These are phyloP conservation scores for Neofusicoccum sp. DNA, from an alignment of 2,329 filamentous ascomycete species.

Conservation along the genomic window DNA sequence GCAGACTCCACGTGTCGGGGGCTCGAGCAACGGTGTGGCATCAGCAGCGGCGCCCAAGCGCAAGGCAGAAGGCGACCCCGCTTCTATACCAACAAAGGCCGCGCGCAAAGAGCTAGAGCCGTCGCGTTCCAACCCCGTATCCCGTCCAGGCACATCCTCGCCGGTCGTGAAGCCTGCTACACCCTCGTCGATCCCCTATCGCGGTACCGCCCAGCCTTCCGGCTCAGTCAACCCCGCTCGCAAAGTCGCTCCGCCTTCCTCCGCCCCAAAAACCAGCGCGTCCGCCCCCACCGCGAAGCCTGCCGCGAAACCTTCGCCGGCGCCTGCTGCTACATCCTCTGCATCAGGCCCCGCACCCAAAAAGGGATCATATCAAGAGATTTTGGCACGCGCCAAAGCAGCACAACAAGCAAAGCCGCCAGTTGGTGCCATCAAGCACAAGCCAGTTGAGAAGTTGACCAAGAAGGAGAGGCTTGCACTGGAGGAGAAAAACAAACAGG, in stretches of 20 bases:
- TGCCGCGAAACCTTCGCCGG: slow-evolving; percentile 21
- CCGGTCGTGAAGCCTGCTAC: slow-evolving; percentile 9
- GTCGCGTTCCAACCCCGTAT: slow-evolving; percentile 17
- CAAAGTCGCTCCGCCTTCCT: slow-evolving; percentile 28
- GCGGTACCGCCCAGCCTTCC: slow-evolving; percentile 35
- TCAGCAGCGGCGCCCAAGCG: slow-evolving; percentile 38
- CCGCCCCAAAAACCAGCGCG: slow-evolving; percentile 21
- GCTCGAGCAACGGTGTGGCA: slow-evolving; percentile 25
- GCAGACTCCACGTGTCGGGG: slow-evolving; percentile 14
- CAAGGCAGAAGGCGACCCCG: slow-evolving; percentile 38
- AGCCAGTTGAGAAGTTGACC: slow-evolving; percentile 64
- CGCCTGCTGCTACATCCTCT: slow-evolving; percentile 13
- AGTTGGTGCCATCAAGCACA: slow-evolving; percentile 72
- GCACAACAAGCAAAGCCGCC: slow-evolving; percentile 47
- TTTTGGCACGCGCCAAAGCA: slow-evolving; percentile 69
- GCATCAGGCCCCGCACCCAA: slow-evolving; percentile 54
- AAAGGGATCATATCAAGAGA: slow-evolving; percentile 72
- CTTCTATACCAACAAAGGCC: slow-evolving; percentile 31
- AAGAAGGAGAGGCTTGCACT: slow-evolving; percentile 55
- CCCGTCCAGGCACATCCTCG: slow-evolving; percentile 17
- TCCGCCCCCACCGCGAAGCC: slow-evolving; percentile 20
- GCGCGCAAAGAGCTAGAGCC: slow-evolving; percentile 31
- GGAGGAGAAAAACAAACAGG: slow-evolving; percentile 43
- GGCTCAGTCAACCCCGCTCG: slow-evolving; percentile 27
- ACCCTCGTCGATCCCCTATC: slow-evolving; percentile 31